Base-by-base conservation (phyloP, 2,329 filamentous ascomycete genomes). In the Nemania abortiva region DNA sequence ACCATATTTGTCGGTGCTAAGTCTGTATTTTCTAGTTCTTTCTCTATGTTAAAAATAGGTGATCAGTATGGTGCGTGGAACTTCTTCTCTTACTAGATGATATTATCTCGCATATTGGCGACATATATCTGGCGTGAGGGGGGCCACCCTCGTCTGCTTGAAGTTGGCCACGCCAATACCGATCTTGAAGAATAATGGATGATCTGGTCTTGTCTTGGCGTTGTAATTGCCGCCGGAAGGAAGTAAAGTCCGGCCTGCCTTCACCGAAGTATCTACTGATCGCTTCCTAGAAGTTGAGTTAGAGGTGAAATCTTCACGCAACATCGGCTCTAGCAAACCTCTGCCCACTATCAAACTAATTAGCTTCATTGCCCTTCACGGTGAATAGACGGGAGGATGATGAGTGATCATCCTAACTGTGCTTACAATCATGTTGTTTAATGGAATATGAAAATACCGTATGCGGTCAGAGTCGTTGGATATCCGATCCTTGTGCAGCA, bases 101-200 rank as follows among this genome's bases (percentile, higher is more conserved):
- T 5, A 82, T 71, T 0, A 69, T 72, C 42, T 75, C 74, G 31
- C 79, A 81, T 0, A 82, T 66, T 0, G 80, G 75, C 2, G 77
- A 69, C 77, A 83, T 75, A 27, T 82, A 77, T 15, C 80, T 76
- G 0, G 79, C 74, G 52, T 82, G 79, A 0, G 79, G 73, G 10
- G 74, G 66, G 65, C 53, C 29, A 63, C 47, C 1, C 68, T 39
- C 39, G 20, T 59, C 68, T 0, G 73, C 76, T 37, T 80, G 77
- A 22, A 79, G 70, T 45, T 81, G 80, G 1, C 79, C 78, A 6
- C 73, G 73, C 81, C 81, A 83, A 37, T 74, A 77, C 4, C 73
- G 66, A 0, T 77, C 74, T 3, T 74, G 69, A 4, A 81, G 69
- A 0, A 81, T 59, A 72, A 76, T 76, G 7, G 75, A 58, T 1